These are phyloP conservation scores for Pythium pectinolyticum DNA, from an alignment of 352 stramenopile genomes.

Conservation along the genomic window DNA sequence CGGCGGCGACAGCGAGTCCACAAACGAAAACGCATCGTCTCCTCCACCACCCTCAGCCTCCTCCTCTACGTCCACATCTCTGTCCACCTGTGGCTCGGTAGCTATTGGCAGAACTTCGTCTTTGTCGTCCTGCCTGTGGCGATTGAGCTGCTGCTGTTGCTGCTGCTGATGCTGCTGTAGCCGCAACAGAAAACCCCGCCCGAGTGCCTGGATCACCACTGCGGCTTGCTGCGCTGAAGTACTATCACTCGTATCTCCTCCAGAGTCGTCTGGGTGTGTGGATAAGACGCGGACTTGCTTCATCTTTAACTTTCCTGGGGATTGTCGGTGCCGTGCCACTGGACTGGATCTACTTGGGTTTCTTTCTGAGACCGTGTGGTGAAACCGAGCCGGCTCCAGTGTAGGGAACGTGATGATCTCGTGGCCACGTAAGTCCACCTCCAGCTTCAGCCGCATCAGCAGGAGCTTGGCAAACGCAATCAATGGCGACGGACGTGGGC, in stretches of 20 bases:
- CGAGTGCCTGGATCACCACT: conserved; percentile 8
- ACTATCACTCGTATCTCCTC: neutral
- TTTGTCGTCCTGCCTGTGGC: neutral
- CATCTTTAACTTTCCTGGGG: neutral
- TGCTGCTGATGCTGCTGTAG: neutral
- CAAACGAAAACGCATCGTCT: too few species aligned
- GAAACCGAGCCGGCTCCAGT: conserved; percentile 36
- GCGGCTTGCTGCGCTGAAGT: neutral
- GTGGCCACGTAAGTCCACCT: conserved; percentile 54
- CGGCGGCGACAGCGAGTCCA: neutral
- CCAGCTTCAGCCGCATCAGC: conserved; percentile 43
- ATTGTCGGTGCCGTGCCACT: conserved; percentile 2
- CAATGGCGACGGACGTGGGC: conserved; percentile 14
- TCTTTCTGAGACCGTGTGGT: conserved; percentile 1
- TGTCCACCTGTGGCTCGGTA: too few species aligned
- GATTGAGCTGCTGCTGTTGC: neutral
- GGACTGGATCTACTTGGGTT: conserved; percentile 2
- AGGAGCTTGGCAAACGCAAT: conserved; percentile 40
- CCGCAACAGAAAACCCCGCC: conserved; percentile 8
- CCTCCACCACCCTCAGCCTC: too few species aligned
- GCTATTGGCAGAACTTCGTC: too few species aligned
- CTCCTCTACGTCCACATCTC: too few species aligned
- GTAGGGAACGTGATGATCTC: conserved; percentile 56
- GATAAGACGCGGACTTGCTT: too few species aligned
- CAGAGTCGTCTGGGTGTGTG: neutral